Conservation (phyloP, 2,329 filamentous ascomycete species). For the Colletotrichum theobromicola region DNA sequence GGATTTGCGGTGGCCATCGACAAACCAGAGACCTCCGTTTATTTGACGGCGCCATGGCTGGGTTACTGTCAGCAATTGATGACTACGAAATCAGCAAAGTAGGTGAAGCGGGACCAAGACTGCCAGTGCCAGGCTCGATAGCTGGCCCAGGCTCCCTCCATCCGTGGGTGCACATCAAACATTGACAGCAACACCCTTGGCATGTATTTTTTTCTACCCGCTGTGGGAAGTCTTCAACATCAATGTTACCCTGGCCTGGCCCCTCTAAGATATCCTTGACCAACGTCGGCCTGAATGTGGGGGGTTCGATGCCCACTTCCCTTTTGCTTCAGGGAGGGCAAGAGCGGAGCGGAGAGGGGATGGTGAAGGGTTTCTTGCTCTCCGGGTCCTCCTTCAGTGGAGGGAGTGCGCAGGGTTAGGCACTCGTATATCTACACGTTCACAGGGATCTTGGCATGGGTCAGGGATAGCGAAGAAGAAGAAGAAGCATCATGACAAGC, state of each 20-base stretch:
- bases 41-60: background rate
- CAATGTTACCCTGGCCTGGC: background rate
- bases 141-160: background rate
- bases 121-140: background rate
- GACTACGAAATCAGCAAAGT: background rate
- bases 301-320: background rate
- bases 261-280: background rate
- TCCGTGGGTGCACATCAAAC: conserved; percentile 13
- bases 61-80: background rate
- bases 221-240: background rate
- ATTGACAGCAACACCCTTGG: conserved; percentile 13
- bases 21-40: background rate
- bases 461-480: background rate
- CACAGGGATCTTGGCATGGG: background rate
- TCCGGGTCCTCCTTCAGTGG: background rate
- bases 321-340: background rate
- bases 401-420: background rate
- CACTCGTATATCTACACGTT: background rate
- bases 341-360: background rate
- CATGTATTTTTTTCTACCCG: conserved; percentile 3
- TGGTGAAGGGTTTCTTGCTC: background rate
- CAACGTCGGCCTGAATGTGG: conserved; percentile 13
- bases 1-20: background rate
- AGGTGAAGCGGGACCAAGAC: background rate
- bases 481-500: conserved; percentile 8